These are phyloP conservation scores for Fusarium decemcellulare DNA, from an alignment of 2,329 filamentous ascomycete species.

Conservation along the genomic window DNA sequence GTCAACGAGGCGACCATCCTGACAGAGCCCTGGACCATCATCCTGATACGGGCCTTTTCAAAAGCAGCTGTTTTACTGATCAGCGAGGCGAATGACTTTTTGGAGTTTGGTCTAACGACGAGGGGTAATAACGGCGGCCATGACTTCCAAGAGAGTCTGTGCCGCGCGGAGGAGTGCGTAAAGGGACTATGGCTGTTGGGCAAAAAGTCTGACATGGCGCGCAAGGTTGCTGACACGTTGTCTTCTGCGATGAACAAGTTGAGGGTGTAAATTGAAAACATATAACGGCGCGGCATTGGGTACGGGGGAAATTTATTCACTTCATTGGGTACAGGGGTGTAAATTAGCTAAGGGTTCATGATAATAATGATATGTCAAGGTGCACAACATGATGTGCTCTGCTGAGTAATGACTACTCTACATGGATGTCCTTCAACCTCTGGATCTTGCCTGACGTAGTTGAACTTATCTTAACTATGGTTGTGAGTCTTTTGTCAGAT, in stretches of 20 bases:
- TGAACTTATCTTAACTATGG: too few species aligned
- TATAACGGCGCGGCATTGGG: too few species aligned
- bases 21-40: constrained; percentile 72
- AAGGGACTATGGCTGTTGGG: constrained; percentile 67
- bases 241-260: constrained; percentile 26
- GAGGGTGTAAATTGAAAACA: constrained; percentile 1
- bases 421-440: too few species aligned
- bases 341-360: background rate
- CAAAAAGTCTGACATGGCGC: constrained; percentile 66
- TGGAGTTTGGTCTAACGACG: constrained; percentile 38
- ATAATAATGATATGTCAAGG: too few species aligned
- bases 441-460: too few species aligned
- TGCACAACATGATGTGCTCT: too few species aligned
- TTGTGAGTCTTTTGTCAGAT: too few species aligned
- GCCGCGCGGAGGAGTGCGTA: constrained; percentile 62
- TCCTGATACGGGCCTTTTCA: constrained; percentile 67
- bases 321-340: background rate
- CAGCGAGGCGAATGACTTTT: constrained; percentile 45
- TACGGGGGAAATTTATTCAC: too few species aligned
- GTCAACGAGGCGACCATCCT: constrained; percentile 68
- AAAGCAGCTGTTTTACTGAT: constrained; percentile 59
- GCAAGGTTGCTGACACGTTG: constrained; percentile 42
- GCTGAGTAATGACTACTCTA: too few species aligned
- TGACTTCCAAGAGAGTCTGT: constrained; percentile 49
- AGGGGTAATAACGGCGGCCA: constrained; percentile 37